phyloP scores from a whole-genome alignment of 176 grass and related monocot genomes.

The Guadua angustifolia region DNA sequence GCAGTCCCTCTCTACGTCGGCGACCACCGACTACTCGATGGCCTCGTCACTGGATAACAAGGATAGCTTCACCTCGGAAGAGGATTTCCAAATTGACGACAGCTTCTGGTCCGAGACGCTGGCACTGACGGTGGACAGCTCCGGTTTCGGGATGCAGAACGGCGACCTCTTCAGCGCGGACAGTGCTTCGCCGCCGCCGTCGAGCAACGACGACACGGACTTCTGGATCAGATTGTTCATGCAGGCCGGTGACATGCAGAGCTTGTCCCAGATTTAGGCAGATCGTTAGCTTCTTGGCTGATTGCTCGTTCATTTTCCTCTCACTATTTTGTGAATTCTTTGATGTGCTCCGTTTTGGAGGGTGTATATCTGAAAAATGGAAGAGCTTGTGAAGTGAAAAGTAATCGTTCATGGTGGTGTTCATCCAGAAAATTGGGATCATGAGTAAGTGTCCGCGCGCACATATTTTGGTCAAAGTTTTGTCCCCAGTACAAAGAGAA shows the following conservation, averaged over 20 bases:
- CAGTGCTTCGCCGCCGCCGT: conserved; percentile 11
- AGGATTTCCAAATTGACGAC: conserved; percentile 64
- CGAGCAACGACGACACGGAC: conserved; percentile 60
- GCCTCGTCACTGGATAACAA: conserved; percentile 44
- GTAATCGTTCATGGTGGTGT: conserved; percentile 2
- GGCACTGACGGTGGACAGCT: conserved; percentile 44
- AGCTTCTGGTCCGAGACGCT: conserved; percentile 76
- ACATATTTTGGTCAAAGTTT: not conserved
- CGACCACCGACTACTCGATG: conserved; percentile 39
- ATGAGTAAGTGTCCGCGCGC: not conserved
- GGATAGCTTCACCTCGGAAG: conserved; percentile 59
- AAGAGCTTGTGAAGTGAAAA: not conserved
- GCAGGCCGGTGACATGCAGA: conserved; percentile 63
- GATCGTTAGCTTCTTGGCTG: not conserved
- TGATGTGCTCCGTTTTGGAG: not conserved
- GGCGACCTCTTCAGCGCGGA: not conserved
- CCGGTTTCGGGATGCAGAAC: conserved; percentile 6
- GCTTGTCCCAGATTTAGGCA: conserved; percentile 54
- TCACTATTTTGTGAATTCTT: conserved; percentile 53
- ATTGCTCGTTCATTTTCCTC: conserved; percentile 25
- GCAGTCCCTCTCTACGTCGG: conserved; percentile 45
- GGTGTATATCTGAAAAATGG: conserved; percentile 26
- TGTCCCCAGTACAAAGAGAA: not conserved
- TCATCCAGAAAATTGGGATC: not conserved
- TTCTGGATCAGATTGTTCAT: conserved; percentile 78